These are phyloP conservation scores for Gyromitra esculenta DNA, from an alignment of 2,329 filamentous ascomycete genomes.

Conservation along the genomic window DNA sequence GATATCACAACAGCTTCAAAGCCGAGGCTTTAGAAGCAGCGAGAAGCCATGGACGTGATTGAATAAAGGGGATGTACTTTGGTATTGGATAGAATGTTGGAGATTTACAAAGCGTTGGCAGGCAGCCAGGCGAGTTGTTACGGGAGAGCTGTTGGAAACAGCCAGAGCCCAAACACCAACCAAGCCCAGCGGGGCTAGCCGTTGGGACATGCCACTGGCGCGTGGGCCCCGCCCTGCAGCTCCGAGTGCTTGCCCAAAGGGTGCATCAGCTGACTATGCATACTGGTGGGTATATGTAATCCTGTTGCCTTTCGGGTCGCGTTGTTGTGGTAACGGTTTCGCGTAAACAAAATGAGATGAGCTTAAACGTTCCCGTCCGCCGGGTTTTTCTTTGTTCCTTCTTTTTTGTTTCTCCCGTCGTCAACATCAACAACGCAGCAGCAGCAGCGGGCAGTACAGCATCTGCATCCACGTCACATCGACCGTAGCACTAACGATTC, in stretches of 20 bases:
- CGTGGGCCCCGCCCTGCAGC: slow-evolving; percentile 5
- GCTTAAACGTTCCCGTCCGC: slow-evolving; percentile 18
- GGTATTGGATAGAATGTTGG: slow-evolving; percentile 24
- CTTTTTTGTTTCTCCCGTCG: slow-evolving; percentile 33
- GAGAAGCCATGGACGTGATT: slow-evolving; percentile 49
- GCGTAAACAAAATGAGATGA: slow-evolving; percentile 47
- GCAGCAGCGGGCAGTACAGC: background rate
- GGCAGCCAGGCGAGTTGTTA: background rate
- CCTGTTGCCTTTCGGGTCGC: background rate
- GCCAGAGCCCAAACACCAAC: slow-evolving; percentile 23
- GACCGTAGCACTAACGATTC: slow-evolving; percentile 35
- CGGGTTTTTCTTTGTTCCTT: slow-evolving; percentile 45
- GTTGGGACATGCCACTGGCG: background rate
- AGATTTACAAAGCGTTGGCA: slow-evolving; percentile 24
- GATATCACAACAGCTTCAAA: slow-evolving; percentile 52
- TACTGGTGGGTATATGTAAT: slow-evolving; percentile 13
- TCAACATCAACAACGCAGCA: slow-evolving; percentile 40
- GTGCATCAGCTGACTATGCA: slow-evolving; percentile 35
- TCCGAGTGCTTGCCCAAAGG: background rate
- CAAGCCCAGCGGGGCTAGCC: background rate
- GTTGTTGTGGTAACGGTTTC: slow-evolving; percentile 48
- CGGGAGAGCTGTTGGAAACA: slow-evolving; percentile 13
- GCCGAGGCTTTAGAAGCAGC: slow-evolving; percentile 55
- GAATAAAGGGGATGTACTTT: slow-evolving; percentile 11
- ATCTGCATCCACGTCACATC: slow-evolving; percentile 6